Evolutionary conservation across 495 filamentous ascomycete species (phyloP), one percentile per base, ranked within the genome.

Genomic region (Filosporella fistucella): DNA sequence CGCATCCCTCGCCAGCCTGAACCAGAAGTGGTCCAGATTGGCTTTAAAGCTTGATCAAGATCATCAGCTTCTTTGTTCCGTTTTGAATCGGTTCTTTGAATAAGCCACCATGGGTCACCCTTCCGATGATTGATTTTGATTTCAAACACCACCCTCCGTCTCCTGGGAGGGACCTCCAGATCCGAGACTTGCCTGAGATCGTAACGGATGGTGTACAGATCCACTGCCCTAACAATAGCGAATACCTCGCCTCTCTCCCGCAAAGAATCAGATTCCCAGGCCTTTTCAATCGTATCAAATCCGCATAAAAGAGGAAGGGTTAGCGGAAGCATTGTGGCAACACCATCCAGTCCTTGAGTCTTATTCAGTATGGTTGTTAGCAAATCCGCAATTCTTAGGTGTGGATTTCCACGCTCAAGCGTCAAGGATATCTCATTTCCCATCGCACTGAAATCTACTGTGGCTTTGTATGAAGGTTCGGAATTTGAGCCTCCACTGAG

Each of bases 291-390:
- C 14, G 58, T 61, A 28, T 79, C 78, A 9, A 96, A 63, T n/a
- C 77, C 80, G 17, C 68, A 69, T 16, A 90, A 69, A 4, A 94
- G 63, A 0, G 88, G 81, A 9, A 93, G 70, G 0, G 88, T 91
- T 14, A 78, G 60, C 1, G 66, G 57, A 23, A 90, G 70, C 24
- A 75, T 51, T 9, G 61, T 66, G 17, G 80, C 68, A 24, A 85
- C 75, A 7, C 62, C 59, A 45, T 77, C 66, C 22, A 90, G 65
- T 10, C 79, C 76, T n/a, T 71, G 53, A 4, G 68, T 68, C 8
- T 23, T 30, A 60, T 90, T 90, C 41, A 93, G 64, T 29, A 77
- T 67, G 14, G 67, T 67, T 6, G 74, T 75, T 11, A 96, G 68
- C 23, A 76, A 66, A 43, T 85, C 79, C 28, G 78, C 67, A 16